Evolutionary conservation across 805 yeast species (phyloP).

Genomic region (Cephaloascus albidus): DNA sequence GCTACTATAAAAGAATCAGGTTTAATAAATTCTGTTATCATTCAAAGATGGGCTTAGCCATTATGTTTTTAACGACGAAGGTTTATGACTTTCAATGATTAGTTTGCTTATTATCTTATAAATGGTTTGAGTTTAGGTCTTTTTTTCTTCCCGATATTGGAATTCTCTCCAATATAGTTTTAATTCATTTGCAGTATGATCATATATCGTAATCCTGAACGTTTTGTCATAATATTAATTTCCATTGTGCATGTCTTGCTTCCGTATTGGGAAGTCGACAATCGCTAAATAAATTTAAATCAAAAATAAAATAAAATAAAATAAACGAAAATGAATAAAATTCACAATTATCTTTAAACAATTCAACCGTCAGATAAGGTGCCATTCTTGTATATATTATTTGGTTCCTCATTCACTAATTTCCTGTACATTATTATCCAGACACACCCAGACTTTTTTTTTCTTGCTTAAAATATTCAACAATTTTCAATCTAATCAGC

Average conservation of each 20-base stretch:
- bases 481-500: not conserved
- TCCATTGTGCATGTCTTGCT: no score
- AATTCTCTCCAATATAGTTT: not conserved
- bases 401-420: no score
- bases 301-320: no score
- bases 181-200: not conserved
- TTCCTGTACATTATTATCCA: no score
- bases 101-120: no score
- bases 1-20: conserved; percentile 66
- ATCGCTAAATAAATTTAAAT: no score
- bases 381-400: not conserved
- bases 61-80: no score
- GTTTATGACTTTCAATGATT: no score
- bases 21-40: conserved; percentile 74
- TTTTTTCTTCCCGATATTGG: conserved; percentile 3
- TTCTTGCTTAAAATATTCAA: no score
- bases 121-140: not conserved
- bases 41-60: conserved; percentile 71
- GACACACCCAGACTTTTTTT: no score
- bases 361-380: not conserved
- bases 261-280: not conserved
- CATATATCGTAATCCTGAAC: no score
- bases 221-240: no score
- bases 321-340: not conserved
- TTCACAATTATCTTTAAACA: not conserved